Conservation (phyloP, 768 basidiomycete species). For the Leccinum imitatum region DNA sequence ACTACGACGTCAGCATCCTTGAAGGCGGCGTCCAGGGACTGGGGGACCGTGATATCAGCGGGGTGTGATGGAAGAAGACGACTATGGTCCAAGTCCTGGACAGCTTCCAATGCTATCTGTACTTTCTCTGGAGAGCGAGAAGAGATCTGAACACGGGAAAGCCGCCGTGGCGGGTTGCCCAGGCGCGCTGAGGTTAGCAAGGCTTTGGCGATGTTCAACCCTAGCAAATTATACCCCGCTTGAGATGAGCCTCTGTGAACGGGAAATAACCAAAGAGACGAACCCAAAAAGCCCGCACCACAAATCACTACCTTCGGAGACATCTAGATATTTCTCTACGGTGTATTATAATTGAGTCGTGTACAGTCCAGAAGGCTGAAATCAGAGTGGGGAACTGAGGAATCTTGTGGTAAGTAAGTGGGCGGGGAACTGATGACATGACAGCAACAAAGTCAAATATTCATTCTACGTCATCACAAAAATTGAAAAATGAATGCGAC, state of each 20-base stretch:
- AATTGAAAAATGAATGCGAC: too few species aligned
- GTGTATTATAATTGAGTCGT: neutral
- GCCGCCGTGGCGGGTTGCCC: constrained; percentile 17
- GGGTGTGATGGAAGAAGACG: constrained; percentile 42
- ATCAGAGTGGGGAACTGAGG: constrained; percentile 3
- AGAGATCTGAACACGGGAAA: constrained; percentile 48
- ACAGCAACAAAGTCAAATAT: neutral
- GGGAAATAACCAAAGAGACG: constrained; percentile 12
- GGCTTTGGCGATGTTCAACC: constrained; percentile 57
- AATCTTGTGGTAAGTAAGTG: neutral
- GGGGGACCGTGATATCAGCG: constrained; percentile 53
- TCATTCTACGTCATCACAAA: too few species aligned
- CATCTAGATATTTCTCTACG: constrained; percentile 12
- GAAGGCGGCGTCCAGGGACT: constrained; percentile 49
- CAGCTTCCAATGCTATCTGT: constrained; percentile 32
- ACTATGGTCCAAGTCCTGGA: constrained; percentile 32
- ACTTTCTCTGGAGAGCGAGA: constrained; percentile 55
- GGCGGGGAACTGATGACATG: constrained; percentile 9
- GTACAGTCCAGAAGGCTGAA: neutral
- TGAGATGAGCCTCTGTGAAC: neutral
- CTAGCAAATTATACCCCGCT: constrained; percentile 30
- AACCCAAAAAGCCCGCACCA: constrained; percentile 64
- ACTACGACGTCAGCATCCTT: constrained; percentile 56
- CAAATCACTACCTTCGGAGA: constrained; percentile 47
- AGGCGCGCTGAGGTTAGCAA: constrained; percentile 37